phyloP scores from a whole-genome alignment of 108 stramenopile genomes.

The Discostella pseudostelligera region DNA sequence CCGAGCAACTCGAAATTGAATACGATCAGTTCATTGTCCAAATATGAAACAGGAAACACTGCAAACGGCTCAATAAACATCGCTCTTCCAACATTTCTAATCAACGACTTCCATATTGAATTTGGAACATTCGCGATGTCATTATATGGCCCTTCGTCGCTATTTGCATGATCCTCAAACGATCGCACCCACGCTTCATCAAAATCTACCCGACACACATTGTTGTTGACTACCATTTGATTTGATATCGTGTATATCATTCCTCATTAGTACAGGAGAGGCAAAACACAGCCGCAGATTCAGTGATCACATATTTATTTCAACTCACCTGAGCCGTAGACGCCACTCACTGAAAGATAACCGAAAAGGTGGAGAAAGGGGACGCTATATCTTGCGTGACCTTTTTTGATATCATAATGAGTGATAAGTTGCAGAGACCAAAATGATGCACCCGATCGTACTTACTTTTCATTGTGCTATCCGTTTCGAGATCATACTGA shows the following conservation, averaged over 20 bases:
- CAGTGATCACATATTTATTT: neutral
- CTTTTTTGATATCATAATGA: slow-evolving; percentile 6
- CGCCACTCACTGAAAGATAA: slow-evolving; percentile 69
- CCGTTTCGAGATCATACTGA: slow-evolving; percentile 50
- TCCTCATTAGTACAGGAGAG: neutral
- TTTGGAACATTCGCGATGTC: slow-evolving; percentile 56
- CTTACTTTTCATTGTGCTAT: slow-evolving; percentile 54
- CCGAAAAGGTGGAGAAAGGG: slow-evolving; percentile 46
- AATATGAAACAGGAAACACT: slow-evolving; percentile 72
- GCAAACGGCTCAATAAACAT: slow-evolving; percentile 67
- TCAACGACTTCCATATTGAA: slow-evolving; percentile 46
- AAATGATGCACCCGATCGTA: neutral
- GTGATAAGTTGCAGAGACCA: neutral
- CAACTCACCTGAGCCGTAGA: slow-evolving; percentile 52
- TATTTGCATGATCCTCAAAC: slow-evolving; percentile 10
- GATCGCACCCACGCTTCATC: slow-evolving; percentile 68
- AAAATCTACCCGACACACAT: slow-evolving; percentile 68
- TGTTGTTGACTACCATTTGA: slow-evolving; percentile 30
- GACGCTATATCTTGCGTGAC: slow-evolving; percentile 61
- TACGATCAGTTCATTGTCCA: slow-evolving; percentile 72
- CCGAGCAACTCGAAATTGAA: slow-evolving; percentile 79
- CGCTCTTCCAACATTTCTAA: slow-evolving; percentile 50
- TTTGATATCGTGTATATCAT: neutral
- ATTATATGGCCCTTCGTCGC: slow-evolving; percentile 37
- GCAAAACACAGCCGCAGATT: neutral